Percentiles rank a stretch among this genome's conserved stretches.
Evolutionary conservation across 2,329 filamentous ascomycete species (phyloP).

Genomic region (Cercospora citrullina): DNA sequence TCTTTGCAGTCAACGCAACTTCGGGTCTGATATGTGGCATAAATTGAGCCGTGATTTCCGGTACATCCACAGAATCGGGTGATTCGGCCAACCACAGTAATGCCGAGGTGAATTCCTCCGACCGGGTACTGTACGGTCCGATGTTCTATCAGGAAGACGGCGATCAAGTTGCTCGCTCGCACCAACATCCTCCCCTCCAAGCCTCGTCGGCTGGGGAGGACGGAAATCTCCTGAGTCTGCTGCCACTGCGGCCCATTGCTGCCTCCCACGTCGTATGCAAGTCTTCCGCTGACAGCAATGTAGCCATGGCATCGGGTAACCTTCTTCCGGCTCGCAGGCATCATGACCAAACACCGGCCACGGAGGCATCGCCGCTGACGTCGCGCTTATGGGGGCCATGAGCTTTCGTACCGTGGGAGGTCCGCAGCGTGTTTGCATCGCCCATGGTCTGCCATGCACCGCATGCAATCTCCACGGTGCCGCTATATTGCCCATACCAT

Average conservation of each 20-base stretch:
- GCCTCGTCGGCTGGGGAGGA: not conserved
- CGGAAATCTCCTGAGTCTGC: not conserved
- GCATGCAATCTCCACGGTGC: constrained; percentile 6
- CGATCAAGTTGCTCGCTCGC: not conserved
- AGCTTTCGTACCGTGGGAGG: constrained; percentile 2
- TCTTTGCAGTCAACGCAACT: not conserved
- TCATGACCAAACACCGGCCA: constrained; percentile 5
- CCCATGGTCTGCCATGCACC: constrained; percentile 4
- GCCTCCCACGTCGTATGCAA: not conserved
- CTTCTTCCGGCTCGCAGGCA: not conserved
- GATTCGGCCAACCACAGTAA: not conserved
- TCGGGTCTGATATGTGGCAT: constrained; percentile 4
- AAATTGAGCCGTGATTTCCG: not conserved
- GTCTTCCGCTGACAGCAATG: not conserved
- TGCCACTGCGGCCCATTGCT: not conserved
- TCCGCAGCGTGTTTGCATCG: not conserved
- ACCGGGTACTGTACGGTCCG: not conserved
- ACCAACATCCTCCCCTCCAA: not conserved
- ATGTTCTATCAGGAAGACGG: not conserved
- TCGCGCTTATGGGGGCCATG: constrained; percentile 5
- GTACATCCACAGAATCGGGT: not conserved
- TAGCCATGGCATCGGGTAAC: not conserved
- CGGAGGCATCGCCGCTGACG: constrained; percentile 4
- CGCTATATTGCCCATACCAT: constrained; percentile 10
- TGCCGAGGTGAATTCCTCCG: not conserved